Percentiles rank a stretch among this genome's conserved stretches.
Conservation (phyloP, 106 monocot genomes). For the Dactylorhiza incarnata region DNA sequence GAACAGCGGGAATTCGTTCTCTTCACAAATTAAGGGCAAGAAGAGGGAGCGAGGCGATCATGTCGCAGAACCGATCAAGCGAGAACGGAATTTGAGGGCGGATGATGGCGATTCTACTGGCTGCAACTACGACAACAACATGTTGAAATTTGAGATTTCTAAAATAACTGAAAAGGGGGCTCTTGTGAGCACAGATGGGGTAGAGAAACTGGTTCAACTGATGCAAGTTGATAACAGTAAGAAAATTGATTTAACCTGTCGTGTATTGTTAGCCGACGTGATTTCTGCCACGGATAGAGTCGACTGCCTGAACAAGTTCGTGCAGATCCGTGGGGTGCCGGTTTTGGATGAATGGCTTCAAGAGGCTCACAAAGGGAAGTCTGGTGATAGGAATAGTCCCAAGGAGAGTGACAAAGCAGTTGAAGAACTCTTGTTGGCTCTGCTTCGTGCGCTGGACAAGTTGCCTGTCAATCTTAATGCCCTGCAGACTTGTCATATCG, state of each 20-base stretch:
- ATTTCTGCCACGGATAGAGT: constrained; percentile 80
- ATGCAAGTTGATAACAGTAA: constrained; percentile 77
- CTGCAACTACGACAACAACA: constrained; percentile 35
- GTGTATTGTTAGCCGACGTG: constrained; percentile 75
- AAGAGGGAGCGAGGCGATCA: constrained; percentile 75
- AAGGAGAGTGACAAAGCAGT: constrained; percentile 69
- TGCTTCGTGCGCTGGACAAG: constrained; percentile 84
- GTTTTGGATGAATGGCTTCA: constrained; percentile 86
- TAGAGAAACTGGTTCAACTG: constrained; percentile 73
- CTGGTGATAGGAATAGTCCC: constrained; percentile 69
- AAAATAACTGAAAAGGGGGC: constrained; percentile 88
- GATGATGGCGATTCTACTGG: constrained; percentile 57
- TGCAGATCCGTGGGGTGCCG: constrained; percentile 62
- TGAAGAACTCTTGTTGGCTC: constrained; percentile 63
- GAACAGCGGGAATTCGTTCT: constrained; percentile 38
- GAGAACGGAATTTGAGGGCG: constrained; percentile 39
- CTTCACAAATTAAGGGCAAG: constrained; percentile 57
- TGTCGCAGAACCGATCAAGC: constrained; percentile 45
- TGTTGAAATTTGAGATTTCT: constrained; percentile 60
- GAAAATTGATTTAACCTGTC: constrained; percentile 65
- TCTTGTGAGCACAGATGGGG: constrained; percentile 49
- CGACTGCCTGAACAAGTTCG: constrained; percentile 77
- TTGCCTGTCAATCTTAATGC: constrained; percentile 83
- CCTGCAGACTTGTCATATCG: constrained; percentile 68
- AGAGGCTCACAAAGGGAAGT: constrained; percentile 75